These are phyloP conservation scores for Mycena venus DNA, from an alignment of 768 basidiomycete species.

Conservation along the genomic window DNA sequence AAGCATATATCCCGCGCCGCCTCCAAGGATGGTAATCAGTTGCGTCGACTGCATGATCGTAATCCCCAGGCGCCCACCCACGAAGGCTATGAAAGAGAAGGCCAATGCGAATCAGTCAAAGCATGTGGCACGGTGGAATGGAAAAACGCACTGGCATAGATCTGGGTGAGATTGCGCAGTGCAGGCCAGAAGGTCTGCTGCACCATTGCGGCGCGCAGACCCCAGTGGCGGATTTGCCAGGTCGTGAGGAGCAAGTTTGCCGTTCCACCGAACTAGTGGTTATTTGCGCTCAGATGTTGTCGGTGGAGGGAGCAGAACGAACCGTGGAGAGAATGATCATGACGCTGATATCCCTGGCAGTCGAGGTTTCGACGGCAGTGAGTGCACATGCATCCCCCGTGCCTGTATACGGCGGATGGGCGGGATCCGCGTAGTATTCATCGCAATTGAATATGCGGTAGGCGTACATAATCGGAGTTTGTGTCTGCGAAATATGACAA, in stretches of 20 bases:
- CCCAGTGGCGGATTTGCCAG: constrained; percentile 31
- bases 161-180: constrained; percentile 22
- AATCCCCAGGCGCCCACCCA: constrained; percentile 18
- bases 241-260: constrained; percentile 25
- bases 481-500: not conserved
- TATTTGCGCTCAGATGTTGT: not conserved
- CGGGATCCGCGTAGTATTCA: constrained; percentile 24
- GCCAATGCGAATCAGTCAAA: not conserved
- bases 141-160: constrained; percentile 26
- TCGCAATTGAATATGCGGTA: constrained; percentile 29
- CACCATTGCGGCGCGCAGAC: constrained; percentile 22
- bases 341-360: constrained; percentile 21
- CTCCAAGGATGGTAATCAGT: constrained; percentile 22
- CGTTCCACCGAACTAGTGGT: constrained; percentile 14
- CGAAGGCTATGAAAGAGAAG: constrained; percentile 19
- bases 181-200: constrained; percentile 33
- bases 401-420: constrained; percentile 22
- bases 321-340: constrained; percentile 24
- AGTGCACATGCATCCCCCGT: constrained; percentile 28
- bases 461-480: constrained; percentile 11
- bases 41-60: constrained; percentile 23
- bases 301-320: not conserved
- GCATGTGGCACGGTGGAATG: not conserved
- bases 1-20: constrained; percentile 22
- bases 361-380: constrained; percentile 14